These are phyloP conservation scores for Hygrophila difformis DNA, from an alignment of 257 asterid genomes.

Conservation along the genomic window DNA sequence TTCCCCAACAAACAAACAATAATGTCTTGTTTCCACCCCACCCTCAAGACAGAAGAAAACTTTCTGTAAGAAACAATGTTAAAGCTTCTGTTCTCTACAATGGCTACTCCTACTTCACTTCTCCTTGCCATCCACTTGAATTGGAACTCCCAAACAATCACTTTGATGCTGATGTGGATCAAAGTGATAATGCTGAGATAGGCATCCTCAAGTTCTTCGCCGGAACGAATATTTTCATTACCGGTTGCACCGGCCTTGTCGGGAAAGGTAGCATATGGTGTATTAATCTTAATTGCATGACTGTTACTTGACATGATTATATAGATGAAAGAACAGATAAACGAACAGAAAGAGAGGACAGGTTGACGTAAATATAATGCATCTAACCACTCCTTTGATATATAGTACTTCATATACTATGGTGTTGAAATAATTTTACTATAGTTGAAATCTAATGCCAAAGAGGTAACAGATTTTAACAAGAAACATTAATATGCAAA, in stretches of 20 bases:
- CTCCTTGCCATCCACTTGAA: slow-evolving; percentile 30
- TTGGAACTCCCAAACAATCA: slow-evolving; percentile 11
- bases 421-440: too few species aligned
- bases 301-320: too few species aligned
- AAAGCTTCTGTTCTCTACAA: slow-evolving; percentile 13
- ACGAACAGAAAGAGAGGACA: too few species aligned
- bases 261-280: slow-evolving; percentile 40
- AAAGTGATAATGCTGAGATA: slow-evolving; percentile 21
- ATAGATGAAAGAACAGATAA: too few species aligned
- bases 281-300: neutral
- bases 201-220: slow-evolving; percentile 42
- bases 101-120: slow-evolving; percentile 21
- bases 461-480: too few species aligned
- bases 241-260: slow-evolving; percentile 68
- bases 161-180: neutral
- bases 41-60: neutral
- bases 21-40: neutral
- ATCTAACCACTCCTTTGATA: neutral
- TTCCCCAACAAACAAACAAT: neutral
- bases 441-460: too few species aligned
- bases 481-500: too few species aligned
- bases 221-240: slow-evolving; percentile 45
- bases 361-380: too few species aligned
- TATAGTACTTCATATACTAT: neutral
- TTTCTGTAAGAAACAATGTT: neutral